Evolutionary conservation across 108 stramenopile genomes (phyloP), one percentile per base, ranked within the genome.

Genomic region (Skeletonema tropicum): DNA sequence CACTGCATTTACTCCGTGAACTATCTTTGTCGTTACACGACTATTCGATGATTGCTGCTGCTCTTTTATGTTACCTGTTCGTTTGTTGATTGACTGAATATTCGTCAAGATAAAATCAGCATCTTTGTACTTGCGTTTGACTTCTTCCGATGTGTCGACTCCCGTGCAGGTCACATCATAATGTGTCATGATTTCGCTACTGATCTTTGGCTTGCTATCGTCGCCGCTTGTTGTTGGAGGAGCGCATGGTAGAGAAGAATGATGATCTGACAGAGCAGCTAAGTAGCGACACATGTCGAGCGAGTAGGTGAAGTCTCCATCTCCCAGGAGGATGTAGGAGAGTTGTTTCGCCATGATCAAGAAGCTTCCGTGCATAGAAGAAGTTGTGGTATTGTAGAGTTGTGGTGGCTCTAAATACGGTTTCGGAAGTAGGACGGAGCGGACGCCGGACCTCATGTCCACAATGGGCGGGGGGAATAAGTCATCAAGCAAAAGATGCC

Each of bases 271-370:
- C 5, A 15, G 12, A 30, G 80, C 71, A 12, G 73, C 71, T 8
- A 91, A 59, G 70, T 82, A 88, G 15, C 88, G 79, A 42, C 86
- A 88, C 66, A 91, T 48, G 69, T 95, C 94, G 14, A 90, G 66
- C 0, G 94, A 92, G 61, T 88, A 95, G 15, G 94, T 86, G 73
- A 95, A 95, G 60, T 95, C 91, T n/a, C 91, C 94, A 55, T 92
- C 92, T n/a, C 94, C 94, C 11, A 95, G 68, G 10, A 81, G 64
- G 69, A 81, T 49, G 38, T 74, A 81, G 35, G 78, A 72, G 35
- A 57, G 15, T 6, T 60, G 59, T 4, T 60, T 29, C 59, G 59
- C 3, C 59, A 60, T 60, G 59, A 6, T 39, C 42, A n/a, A n/a
- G n/a, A n/a, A n/a, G n/a, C n/a, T n/a, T n/a, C n/a, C n/a, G n/a